Evolutionary conservation across 768 basidiomycete genomes (phyloP).

Genomic region (Paxillus ammoniavirescens): DNA sequence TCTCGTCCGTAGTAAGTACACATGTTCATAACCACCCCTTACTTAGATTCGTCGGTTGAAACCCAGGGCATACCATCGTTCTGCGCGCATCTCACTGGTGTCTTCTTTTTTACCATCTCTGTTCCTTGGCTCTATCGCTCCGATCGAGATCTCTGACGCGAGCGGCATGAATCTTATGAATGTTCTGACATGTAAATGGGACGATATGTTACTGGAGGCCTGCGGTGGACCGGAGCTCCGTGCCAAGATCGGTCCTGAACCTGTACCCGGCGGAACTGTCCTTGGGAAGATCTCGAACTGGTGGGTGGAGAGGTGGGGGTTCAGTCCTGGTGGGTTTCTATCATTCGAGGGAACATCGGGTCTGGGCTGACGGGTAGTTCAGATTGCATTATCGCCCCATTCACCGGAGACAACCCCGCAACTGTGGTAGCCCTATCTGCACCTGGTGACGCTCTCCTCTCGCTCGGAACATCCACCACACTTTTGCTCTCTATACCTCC

Average conservation of each 20-base stretch:
- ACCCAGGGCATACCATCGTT: constrained; percentile 54
- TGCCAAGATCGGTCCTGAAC: constrained; percentile 71
- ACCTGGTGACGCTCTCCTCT: constrained; percentile 80
- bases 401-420: constrained; percentile 89
- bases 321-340: constrained; percentile 51
- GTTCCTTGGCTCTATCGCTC: constrained; percentile 74
- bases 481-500: constrained; percentile 68
- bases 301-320: constrained; percentile 78
- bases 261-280: constrained; percentile 65
- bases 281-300: constrained; percentile 66
- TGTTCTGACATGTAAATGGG: constrained; percentile 72
- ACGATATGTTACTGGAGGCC: constrained; percentile 58
- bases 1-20: not conserved
- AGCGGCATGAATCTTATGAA: constrained; percentile 92
- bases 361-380: not conserved
- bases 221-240: constrained; percentile 69
- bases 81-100: constrained; percentile 72
- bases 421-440: constrained; percentile 73
- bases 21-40: not conserved
- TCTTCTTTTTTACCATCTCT: constrained; percentile 83
- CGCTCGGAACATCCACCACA: constrained; percentile 87
- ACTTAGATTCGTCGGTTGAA: constrained; percentile 59
- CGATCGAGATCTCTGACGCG: constrained; percentile 85
- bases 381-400: constrained; percentile 81
- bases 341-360: not conserved